Base-by-base conservation (phyloP, 2,329 filamentous ascomycete species). In the Fusarium nurragi region DNA sequence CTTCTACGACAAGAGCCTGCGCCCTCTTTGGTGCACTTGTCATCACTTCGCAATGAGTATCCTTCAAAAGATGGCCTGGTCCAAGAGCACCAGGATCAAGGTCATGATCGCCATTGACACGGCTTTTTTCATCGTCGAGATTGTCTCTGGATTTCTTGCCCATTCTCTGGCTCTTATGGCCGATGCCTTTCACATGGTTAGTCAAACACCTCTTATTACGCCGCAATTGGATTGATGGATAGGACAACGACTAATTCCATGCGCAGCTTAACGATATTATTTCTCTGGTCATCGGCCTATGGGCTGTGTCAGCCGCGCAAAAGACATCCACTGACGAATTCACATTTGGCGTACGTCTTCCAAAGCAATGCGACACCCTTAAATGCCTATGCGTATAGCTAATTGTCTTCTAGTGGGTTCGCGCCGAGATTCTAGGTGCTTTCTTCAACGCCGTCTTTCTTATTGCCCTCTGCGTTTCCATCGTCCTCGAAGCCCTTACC, bases 361-460 rank as follows among this genome's bases (percentile, higher is more conserved):
- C 28, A 32, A 32, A 34, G 23, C 41, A 13, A 22, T 30, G 23
- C 16, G 11, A 37, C 19, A 44, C 18, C 34, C 26, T 11, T n/a
- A 12, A 39, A 22, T 18, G 5, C 28, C 34, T n/a, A 22, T 13
- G 39, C 19, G 34, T 44, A 59, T 19, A 46, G 34, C 73, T 76
- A 64, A 76, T 52, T 32, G n/a, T 30, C 36, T 22, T 26, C 10
- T 71, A 94, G 91, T 99, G 94, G 92, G 90, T 98, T 82, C 92
- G 95, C 70, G 95, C 95, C 32, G 95, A 99, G 82, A 98, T 97
- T 12, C 85, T 99, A 7, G 95, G 95, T 73, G 95, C 95, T 44
- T 89, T 98, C 71, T 92, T 98, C 79, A 99, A 99, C 73, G 95
- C 95, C 68, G 94, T 98, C 41, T 99, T 99, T 81, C 84, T 99